Base-by-base conservation (phyloP, 176 grass and related monocot genomes). In the Triticum dicoccoides region DNA sequence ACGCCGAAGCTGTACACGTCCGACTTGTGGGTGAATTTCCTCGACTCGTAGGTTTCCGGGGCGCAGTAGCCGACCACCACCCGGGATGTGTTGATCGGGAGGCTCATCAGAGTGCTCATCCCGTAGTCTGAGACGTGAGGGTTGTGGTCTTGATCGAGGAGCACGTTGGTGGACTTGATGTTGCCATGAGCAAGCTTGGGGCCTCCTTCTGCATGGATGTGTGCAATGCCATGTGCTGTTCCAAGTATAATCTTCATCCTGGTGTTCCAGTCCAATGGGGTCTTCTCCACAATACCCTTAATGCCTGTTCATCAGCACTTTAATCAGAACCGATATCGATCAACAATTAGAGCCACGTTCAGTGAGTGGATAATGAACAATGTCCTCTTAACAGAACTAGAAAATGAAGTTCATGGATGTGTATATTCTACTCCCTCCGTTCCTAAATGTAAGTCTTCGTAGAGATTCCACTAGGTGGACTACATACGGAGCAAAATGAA, bases 1-100 rank as follows among this genome's bases (percentile, higher is more conserved):
- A 99, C 94, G 5, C 97, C 97, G 1, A 99, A 96, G 73, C 97
- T 94, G 89, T 93, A 99, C 20, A 99, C 80, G 18, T 99, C 97
- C 2, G 97, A 99, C 66, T 96, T 96, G n/a, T 99, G 92, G 20
- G 89, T 93, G 80, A 94, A 81, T 82, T 96, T 99, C 68, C 87
- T 88, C 23, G 94, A 85, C 80, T 99, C 97, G 13, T 91, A 83
- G 64, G 94, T 91, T 85, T 99, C 97, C 2, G 90, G 97, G 72
- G 97, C 94, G 1, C 92, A 85, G 76, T 99, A 99, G 33, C 97
- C 92, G 2, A 91, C 56, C 1, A 88, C 80, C 5, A 90, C 58
- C 2, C 92, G 77, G 47, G 94, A 96, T 39, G 90, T 79, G 65
- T 85, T 94, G 25, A 86, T 73, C 5, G 94, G 97, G 92, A 85